phyloP scores from a whole-genome alignment of 2,329 filamentous ascomycete genomes.

The Trichophyton simii region DNA sequence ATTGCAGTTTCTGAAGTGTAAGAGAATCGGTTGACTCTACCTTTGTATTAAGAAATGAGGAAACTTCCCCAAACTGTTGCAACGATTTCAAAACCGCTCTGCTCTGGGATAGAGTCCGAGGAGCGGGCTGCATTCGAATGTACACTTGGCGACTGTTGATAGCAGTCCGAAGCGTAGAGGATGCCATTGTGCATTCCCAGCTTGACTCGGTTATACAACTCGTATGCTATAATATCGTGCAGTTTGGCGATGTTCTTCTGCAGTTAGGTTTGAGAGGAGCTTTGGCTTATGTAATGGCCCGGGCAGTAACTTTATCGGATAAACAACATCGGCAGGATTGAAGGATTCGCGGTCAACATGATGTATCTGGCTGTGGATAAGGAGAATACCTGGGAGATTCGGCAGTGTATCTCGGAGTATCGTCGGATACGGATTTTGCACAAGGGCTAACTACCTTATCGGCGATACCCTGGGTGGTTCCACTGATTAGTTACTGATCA shows the following conservation, averaged over 20 bases:
- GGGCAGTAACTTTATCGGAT: neutral
- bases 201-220: neutral
- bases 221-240: neutral
- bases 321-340: no score
- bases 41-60: slow-evolving; percentile 27
- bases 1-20: neutral
- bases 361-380: slow-evolving; percentile 1
- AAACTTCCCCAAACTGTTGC: slow-evolving; percentile 32
- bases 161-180: slow-evolving; percentile 2
- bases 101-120: slow-evolving; percentile 24
- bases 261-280: no score
- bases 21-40: slow-evolving; percentile 14
- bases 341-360: no score
- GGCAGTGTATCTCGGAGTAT: slow-evolving; percentile 8
- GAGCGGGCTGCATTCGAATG: slow-evolving; percentile 20
- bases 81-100: slow-evolving; percentile 25
- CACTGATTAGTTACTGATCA: slow-evolving; percentile 4
- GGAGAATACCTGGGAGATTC: slow-evolving; percentile 10
- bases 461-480: slow-evolving; percentile 10
- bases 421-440: slow-evolving; percentile 7
- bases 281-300: no score
- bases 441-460: slow-evolving; percentile 2
- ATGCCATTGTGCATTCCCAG: slow-evolving; percentile 3
- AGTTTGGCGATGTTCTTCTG: neutral
- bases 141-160: slow-evolving; percentile 18